Conservation (phyloP, 352 stramenopile species). For the Globisporangium irregulare region DNA sequence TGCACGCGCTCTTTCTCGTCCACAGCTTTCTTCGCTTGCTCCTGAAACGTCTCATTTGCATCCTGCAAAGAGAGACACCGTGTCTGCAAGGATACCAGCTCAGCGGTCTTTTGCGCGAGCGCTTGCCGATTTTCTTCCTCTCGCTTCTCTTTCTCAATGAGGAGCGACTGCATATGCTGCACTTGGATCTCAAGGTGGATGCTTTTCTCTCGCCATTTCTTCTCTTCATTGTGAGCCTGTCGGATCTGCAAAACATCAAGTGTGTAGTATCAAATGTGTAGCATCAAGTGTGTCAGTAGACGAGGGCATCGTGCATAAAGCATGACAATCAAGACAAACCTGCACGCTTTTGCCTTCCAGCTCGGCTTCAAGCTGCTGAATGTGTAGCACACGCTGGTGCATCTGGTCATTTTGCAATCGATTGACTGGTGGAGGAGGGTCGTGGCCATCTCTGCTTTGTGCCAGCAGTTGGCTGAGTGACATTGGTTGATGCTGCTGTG, state of each 20-base stretch:
- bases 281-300: neutral
- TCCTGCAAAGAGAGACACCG: conserved; percentile 31
- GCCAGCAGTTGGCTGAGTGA: conserved; percentile 16
- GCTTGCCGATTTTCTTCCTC: conserved; percentile 22
- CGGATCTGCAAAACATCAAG: conserved; percentile 9
- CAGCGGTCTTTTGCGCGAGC: conserved; percentile 26
- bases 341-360: conserved; percentile 11
- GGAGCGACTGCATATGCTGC: conserved; percentile 13
- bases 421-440: neutral
- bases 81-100: conserved; percentile 24
- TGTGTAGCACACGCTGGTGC: neutral
- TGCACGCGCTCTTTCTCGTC: conserved; percentile 43
- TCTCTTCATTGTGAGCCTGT: conserved; percentile 14
- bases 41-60: conserved; percentile 32
- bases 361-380: conserved; percentile 16
- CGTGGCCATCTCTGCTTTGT: neutral
- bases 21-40: conserved; percentile 27
- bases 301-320: neutral
- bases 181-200: conserved; percentile 23
- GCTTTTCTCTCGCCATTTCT: conserved; percentile 22
- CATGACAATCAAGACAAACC: neutral
- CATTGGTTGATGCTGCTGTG: conserved; percentile 4
- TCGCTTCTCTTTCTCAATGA: conserved; percentile 29
- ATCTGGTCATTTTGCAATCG: neutral
- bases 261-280: neutral